Percentiles rank a stretch among this genome's conserved stretches.
Conservation (phyloP, 805 yeast species). For the Candida alai region DNA sequence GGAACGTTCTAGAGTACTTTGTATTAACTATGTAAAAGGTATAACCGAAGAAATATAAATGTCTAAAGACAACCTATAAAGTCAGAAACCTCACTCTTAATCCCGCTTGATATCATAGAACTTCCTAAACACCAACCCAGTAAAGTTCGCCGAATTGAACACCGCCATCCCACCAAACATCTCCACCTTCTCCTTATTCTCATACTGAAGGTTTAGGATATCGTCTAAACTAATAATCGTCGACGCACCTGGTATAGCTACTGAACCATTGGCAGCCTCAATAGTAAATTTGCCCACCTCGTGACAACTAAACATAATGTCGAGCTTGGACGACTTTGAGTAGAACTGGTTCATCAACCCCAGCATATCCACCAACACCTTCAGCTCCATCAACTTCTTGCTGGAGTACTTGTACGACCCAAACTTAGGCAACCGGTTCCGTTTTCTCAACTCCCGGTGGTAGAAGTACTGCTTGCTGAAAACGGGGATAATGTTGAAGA, state of each 20-base stretch:
- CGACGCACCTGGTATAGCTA: conserved; percentile 60
- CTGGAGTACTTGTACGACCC: conserved; percentile 78
- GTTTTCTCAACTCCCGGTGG: conserved; percentile 62
- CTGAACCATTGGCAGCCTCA: conserved; percentile 69
- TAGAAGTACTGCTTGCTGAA: conserved; percentile 77
- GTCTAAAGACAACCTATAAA: neutral
- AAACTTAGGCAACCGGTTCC: conserved; percentile 65
- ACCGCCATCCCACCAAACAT: conserved; percentile 66
- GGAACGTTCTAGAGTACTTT: too few relatives aligned
- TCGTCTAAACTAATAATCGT: conserved; percentile 65
- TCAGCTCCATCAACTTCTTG: conserved; percentile 69
- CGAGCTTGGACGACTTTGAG: conserved; percentile 60
- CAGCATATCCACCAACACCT: conserved; percentile 56
- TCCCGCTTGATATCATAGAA: conserved; percentile 57
- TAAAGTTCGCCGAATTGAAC: conserved; percentile 64
- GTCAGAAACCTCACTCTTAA: conserved; percentile 7
- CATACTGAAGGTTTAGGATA: conserved; percentile 69
- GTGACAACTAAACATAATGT: conserved; percentile 73
- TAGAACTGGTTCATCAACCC: conserved; percentile 40
- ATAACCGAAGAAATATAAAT: too few relatives aligned
- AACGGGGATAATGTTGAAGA: conserved; percentile 45
- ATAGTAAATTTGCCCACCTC: conserved; percentile 67
- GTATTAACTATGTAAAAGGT: too few relatives aligned
- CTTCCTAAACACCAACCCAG: conserved; percentile 67
- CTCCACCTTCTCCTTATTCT: conserved; percentile 49